These are phyloP conservation scores for Neohortaea acidophila DNA, from an alignment of 495 filamentous ascomycete species.

Conservation along the genomic window DNA sequence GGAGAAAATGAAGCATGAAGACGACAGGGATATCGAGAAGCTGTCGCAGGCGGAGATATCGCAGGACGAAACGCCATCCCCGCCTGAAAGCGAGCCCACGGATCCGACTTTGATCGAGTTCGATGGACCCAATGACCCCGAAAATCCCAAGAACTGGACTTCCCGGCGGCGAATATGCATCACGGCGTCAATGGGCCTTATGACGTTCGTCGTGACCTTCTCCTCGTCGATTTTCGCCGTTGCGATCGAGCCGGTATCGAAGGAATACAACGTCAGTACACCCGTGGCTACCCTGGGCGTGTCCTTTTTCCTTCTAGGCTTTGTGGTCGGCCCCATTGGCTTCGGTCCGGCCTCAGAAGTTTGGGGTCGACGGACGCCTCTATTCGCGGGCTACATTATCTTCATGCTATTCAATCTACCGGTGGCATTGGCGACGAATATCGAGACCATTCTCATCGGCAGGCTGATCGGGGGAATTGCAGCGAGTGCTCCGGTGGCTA, in stretches of 20 bases:
- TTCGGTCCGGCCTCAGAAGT: constrained; percentile 37
- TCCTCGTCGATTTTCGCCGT: constrained; percentile 42
- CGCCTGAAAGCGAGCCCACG: too few species aligned
- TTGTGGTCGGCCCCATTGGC: constrained; percentile 30
- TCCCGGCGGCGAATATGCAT: constrained; percentile 18
- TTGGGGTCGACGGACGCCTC: constrained; percentile 39
- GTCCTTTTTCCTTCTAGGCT: constrained; percentile 36
- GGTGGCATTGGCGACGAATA: constrained; percentile 45
- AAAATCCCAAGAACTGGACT: constrained; percentile 21
- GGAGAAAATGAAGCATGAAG: too few species aligned
- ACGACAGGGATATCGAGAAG: too few species aligned
- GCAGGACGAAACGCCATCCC: too few species aligned
- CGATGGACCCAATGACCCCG: constrained; percentile 19
- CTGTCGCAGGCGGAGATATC: too few species aligned
- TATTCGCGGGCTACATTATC: constrained; percentile 39
- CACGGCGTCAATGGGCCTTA: constrained; percentile 28
- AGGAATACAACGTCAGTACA: constrained; percentile 32
- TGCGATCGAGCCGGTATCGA: constrained; percentile 31
- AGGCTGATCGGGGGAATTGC: constrained; percentile 46
- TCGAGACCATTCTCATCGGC: constrained; percentile 43
- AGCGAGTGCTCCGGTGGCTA: constrained; percentile 46
- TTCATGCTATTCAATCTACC: constrained; percentile 49
- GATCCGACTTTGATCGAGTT: constrained; percentile 14
- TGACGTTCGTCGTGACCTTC: constrained; percentile 49
- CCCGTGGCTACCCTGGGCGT: constrained; percentile 40